Evolutionary conservation across 179 eudicot genomes (phyloP).

Genomic region (Kewa caespitosa): DNA sequence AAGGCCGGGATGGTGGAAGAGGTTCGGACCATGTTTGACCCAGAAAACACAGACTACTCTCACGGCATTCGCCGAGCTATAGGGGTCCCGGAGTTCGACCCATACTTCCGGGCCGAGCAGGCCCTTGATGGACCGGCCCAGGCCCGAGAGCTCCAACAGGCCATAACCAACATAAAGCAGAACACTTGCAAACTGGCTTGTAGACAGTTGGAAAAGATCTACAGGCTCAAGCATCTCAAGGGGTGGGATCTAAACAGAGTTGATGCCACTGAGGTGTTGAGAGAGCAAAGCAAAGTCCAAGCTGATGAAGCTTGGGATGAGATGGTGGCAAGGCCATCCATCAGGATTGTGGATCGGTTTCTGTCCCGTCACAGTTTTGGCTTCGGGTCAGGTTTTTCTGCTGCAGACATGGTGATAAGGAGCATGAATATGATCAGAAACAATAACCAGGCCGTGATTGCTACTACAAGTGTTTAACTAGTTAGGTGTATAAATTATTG

Average conservation of each 20-base stretch:
- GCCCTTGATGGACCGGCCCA: constrained; percentile 20
- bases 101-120: constrained; percentile 40
- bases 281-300: constrained; percentile 15
- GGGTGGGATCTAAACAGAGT: constrained; percentile 67
- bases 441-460: constrained; percentile 10
- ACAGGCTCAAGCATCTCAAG: constrained; percentile 36
- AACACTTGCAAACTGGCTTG: constrained; percentile 49
- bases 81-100: constrained; percentile 64
- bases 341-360: constrained; percentile 31
- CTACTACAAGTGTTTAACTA: constrained; percentile 10
- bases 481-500: background rate
- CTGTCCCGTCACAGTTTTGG: constrained; percentile 21
- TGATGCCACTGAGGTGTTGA: constrained; percentile 60
- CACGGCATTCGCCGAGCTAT: constrained; percentile 65
- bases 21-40: constrained; percentile 39
- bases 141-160: constrained; percentile 32
- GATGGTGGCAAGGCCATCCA: constrained; percentile 32
- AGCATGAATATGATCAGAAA: constrained; percentile 17
- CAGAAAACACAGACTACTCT: constrained; percentile 37
- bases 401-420: constrained; percentile 7
- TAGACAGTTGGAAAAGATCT: constrained; percentile 54
- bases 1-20: constrained; percentile 59
- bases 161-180: constrained; percentile 40
- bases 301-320: constrained; percentile 41
- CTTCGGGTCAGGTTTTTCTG: constrained; percentile 11